Conservation (phyloP, 148 eudicot species). For the Rhododendron vialii region DNA sequence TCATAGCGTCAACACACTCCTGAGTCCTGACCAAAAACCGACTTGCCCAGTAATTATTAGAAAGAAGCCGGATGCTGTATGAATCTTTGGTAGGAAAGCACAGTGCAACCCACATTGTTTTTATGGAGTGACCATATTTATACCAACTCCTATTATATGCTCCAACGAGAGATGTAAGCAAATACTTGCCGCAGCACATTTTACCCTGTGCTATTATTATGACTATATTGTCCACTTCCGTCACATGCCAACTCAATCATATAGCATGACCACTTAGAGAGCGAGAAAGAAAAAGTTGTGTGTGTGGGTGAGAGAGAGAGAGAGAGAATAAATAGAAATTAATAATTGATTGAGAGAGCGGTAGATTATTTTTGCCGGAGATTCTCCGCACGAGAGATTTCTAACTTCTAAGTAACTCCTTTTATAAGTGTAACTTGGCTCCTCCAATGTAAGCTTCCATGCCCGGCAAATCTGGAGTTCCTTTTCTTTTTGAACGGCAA, state of each 20-base stretch:
- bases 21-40: background rate
- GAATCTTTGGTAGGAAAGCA: too few relatives aligned
- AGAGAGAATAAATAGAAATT: background rate
- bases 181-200: background rate
- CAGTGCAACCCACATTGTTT: too few relatives aligned
- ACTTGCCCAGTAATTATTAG: too few relatives aligned
- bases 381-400: background rate
- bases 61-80: too few relatives aligned
- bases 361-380: background rate
- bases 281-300: too few relatives aligned
- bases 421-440: background rate
- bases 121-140: too few relatives aligned
- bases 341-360: background rate
- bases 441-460: background rate
- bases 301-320: background rate
- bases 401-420: background rate
- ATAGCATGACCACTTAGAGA: background rate
- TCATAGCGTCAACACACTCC: background rate
- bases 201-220: background rate
- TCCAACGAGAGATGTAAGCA: background rate
- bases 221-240: background rate
- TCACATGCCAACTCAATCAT: background rate
- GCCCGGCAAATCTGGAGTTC: background rate
- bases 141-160: background rate
- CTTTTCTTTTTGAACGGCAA: background rate